phyloP scores from a whole-genome alignment of 202 grass and related monocot genomes.

The Elaeis oleifera region DNA sequence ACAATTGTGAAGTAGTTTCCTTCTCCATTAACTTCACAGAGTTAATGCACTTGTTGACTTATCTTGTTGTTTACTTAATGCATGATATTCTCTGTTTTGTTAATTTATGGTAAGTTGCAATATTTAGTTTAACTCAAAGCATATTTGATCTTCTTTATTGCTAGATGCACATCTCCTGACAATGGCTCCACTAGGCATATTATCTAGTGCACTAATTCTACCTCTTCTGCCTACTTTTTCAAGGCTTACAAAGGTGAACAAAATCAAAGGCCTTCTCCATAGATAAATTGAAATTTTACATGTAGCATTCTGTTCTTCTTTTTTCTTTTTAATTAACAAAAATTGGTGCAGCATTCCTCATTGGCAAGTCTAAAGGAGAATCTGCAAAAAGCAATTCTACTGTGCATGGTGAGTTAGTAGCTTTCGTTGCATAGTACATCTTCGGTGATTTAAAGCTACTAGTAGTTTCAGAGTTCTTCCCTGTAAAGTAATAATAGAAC shows the following conservation, averaged over 20 bases:
- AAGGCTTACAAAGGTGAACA: slow-evolving; percentile 5
- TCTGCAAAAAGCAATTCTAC: slow-evolving; percentile 1
- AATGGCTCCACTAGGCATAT: slow-evolving; percentile 8
- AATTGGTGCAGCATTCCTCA: slow-evolving; percentile 1
- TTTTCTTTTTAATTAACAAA: background rate
- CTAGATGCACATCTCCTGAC: slow-evolving; percentile 4
- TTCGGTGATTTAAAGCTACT: no score
- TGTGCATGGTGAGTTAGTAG: background rate
- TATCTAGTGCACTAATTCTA: slow-evolving; percentile 5
- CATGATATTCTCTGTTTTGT: no score
- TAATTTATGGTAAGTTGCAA: background rate
- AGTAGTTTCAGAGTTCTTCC: no score
- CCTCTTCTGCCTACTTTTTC: slow-evolving; percentile 4
- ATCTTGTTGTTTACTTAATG: no score
- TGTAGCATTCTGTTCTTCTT: background rate
- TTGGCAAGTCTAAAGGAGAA: background rate
- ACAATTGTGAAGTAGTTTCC: no score
- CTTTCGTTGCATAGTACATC: no score
- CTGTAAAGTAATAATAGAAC: no score
- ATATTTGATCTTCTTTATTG: background rate
- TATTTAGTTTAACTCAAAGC: background rate
- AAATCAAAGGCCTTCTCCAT: background rate
- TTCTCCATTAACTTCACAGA: no score
- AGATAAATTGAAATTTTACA: background rate
- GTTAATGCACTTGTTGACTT: no score